Evolutionary conservation across 202 grass and related monocot species (phyloP), one percentile per base, ranked within the genome.

Genomic region (Miscanthus sacchariflorus): DNA sequence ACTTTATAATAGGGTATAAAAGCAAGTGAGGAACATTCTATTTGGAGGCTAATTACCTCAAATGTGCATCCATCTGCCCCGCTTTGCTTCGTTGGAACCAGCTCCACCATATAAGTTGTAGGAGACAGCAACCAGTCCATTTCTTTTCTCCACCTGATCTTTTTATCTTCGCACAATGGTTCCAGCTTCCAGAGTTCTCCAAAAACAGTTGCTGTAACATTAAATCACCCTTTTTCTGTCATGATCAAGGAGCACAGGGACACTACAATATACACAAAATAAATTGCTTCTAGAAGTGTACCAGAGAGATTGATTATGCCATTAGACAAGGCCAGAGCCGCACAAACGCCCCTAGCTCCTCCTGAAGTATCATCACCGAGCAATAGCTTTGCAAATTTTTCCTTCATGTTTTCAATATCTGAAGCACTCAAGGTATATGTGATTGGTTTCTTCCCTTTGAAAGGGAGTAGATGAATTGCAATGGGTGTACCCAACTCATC

Each of bases 101-200:
- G 82, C 93, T 99, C 97, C 3, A 96, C 88, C 97, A 99, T 99
- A 74, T 96, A 97, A 42, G 93, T 93, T 17, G 97, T 95, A 67
- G 97, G 94, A 86, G 90, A 99, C 78, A 99, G 90, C 44, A 99
- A 81, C 97, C 94, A 99, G 58, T 95, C 94, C 94, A 99, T 96
- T 93, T 99, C 97, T 91, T 91, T 95, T 54, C 58, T 67, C 97
- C 97, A 99, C 69, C 88, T 95, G 74, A 87, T 86, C 42, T 99
- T 99, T 91, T 93, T 96, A 42, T 93, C 91, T 52, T 90, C 81
- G 72, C 91, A 92, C 74, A 99, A 79, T 63, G 97, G 97, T 82
- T 99, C 94, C 61, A 99, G 79, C 88, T 99, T 99, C 97, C 97
- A 99, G 70, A 99, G 64, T 88, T 99, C 94, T 71, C 97, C 94